phyloP scores from a whole-genome alignment of 106 monocot species.

The Phalaenopsis equestris region DNA sequence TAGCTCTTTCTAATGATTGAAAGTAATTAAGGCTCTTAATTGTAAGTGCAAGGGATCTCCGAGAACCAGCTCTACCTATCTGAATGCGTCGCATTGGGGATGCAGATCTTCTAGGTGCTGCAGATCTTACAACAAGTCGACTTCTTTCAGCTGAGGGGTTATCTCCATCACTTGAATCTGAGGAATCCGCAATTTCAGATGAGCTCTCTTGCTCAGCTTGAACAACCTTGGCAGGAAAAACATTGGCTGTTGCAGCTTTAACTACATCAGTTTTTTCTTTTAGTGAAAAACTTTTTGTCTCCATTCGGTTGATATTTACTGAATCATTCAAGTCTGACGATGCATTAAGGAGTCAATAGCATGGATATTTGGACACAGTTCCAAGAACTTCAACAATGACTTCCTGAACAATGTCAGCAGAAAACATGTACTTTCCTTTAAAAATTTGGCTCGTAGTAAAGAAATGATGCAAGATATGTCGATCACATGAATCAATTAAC shows the following conservation, averaged over 20 bases:
- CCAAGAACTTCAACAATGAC: constrained; percentile 34
- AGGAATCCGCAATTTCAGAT: constrained; percentile 56
- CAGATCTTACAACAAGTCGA: constrained; percentile 60
- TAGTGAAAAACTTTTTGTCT: neutral
- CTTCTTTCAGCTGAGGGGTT: constrained; percentile 58
- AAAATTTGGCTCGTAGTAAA: neutral
- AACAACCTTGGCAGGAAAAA: constrained; percentile 75
- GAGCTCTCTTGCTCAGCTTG: constrained; percentile 70
- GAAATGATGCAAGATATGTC: neutral
- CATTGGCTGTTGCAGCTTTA: constrained; percentile 15
- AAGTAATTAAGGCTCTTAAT: constrained; percentile 79
- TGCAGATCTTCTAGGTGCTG: constrained; percentile 86
- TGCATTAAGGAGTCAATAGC: constrained; percentile 8
- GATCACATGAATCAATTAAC: too few relatives aligned
- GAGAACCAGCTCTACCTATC: constrained; percentile 86
- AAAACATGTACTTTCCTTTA: neutral
- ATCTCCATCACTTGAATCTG: constrained; percentile 47
- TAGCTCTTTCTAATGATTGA: constrained; percentile 52
- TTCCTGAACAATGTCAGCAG: constrained; percentile 23
- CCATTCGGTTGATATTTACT: constrained; percentile 13
- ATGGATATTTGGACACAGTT: constrained; percentile 13
- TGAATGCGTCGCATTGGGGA: constrained; percentile 91
- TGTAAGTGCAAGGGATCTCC: constrained; percentile 57
- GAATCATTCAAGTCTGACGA: constrained; percentile 8
- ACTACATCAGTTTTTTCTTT: neutral